Evolutionary conservation across 495 filamentous ascomycete genomes (phyloP).

Genomic region (Cercophora sp.): DNA sequence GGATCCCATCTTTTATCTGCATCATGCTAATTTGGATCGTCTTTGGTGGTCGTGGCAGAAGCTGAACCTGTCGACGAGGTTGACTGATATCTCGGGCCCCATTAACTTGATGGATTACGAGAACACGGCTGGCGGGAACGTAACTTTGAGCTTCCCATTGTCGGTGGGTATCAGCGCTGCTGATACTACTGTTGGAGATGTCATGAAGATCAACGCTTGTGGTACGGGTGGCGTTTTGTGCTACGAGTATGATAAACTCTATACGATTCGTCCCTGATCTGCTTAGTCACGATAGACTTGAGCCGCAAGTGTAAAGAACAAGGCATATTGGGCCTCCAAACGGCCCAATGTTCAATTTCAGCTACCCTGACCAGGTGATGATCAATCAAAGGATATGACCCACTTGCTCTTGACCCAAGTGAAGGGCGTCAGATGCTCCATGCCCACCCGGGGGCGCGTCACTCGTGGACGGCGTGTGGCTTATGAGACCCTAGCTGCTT

Average conservation of each 20-base stretch:
- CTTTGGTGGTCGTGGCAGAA: constrained; percentile 40
- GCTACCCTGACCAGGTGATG: too few species aligned
- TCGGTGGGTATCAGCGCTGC: constrained; percentile 28
- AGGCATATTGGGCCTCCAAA: too few species aligned
- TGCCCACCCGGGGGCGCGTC: too few species aligned
- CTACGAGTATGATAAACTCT: constrained; percentile 37
- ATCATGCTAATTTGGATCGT: constrained; percentile 41
- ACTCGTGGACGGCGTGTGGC: too few species aligned
- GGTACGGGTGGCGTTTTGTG: constrained; percentile 27
- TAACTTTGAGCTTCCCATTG: constrained; percentile 30
- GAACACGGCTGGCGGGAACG: constrained; percentile 23
- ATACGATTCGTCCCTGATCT: background rate
- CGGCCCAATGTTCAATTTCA: too few species aligned
- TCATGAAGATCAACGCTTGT: constrained; percentile 35
- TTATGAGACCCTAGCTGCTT: too few species aligned
- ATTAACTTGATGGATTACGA: constrained; percentile 20
- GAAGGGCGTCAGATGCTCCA: too few species aligned
- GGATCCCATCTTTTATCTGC: constrained; percentile 42
- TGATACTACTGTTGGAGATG: constrained; percentile 29
- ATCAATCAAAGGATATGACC: too few species aligned
- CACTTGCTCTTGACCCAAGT: too few species aligned
- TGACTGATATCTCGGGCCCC: constrained; percentile 36
- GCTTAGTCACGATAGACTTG: background rate
- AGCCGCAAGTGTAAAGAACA: too few species aligned
- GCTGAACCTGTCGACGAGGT: constrained; percentile 26